Evolutionary conservation across 1,284 basidiomycete genomes (phyloP).

Genomic region (Entoloma clypeatum): DNA sequence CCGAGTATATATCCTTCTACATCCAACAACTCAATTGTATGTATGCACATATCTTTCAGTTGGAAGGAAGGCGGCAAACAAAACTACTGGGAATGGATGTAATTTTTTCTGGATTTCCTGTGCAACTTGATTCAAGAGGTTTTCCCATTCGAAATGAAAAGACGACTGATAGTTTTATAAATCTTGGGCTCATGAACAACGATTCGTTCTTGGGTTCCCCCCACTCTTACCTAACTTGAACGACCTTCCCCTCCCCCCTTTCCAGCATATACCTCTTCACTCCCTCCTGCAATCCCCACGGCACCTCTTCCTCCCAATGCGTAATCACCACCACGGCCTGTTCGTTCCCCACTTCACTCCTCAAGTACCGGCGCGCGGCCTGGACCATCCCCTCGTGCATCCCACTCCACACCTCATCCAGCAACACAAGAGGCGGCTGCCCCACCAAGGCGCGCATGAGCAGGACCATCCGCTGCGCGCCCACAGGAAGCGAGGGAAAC

Average conservation of each 20-base stretch:
- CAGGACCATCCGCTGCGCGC: slow-evolving; percentile 76
- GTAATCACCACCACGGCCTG: slow-evolving; percentile 83
- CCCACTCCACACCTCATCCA: slow-evolving; percentile 90
- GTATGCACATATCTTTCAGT: too few species aligned
- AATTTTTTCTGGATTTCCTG: too few species aligned
- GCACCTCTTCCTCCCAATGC: slow-evolving; percentile 88
- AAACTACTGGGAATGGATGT: too few species aligned
- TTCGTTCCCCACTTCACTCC: slow-evolving; percentile 47
- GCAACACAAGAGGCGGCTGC: slow-evolving; percentile 64
- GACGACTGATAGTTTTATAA: too few species aligned
- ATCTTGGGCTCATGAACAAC: too few species aligned
- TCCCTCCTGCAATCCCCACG: slow-evolving; percentile 59
- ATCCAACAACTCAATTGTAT: too few species aligned
- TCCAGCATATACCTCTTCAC: slow-evolving; percentile 29
- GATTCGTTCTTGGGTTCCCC: too few species aligned
- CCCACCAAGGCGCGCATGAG: slow-evolving; percentile 82
- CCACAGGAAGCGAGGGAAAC: slow-evolving; percentile 45
- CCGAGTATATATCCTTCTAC: too few species aligned
- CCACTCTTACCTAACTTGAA: background rate
- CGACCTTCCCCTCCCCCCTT: slow-evolving; percentile 14
- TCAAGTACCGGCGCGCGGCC: slow-evolving; percentile 60
- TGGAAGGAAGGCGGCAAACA: too few species aligned
- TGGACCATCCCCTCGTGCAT: slow-evolving; percentile 80
- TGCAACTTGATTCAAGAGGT: too few species aligned
- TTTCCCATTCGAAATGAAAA: too few species aligned